Evolutionary conservation across 768 basidiomycete species (phyloP).

Genomic region (Psilocybe tampanensis): DNA sequence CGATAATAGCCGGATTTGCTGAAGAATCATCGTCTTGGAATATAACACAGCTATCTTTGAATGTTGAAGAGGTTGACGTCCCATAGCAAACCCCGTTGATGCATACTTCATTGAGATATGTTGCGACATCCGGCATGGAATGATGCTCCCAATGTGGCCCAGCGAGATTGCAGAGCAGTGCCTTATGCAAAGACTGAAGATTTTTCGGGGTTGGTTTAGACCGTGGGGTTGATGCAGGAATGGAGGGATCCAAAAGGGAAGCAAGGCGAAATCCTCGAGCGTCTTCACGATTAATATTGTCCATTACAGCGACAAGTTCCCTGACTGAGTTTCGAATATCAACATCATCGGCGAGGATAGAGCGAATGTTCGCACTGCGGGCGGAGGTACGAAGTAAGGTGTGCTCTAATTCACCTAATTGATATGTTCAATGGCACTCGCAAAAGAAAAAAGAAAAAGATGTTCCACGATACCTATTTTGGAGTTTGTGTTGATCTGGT

Average conservation of each 20-base stretch:
- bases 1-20: background rate
- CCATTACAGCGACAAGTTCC: background rate
- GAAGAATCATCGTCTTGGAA: background rate
- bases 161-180: no score
- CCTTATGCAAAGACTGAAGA: no score
- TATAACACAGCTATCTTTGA: conserved; percentile 5
- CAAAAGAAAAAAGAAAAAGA: no score
- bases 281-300: background rate
- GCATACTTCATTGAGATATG: conserved; percentile 4
- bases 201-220: background rate
- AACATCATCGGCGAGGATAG: background rate
- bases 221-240: background rate
- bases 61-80: conserved; percentile 1
- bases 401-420: background rate
- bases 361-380: background rate
- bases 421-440: no score
- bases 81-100: conserved; percentile 11
- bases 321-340: background rate
- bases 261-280: background rate
- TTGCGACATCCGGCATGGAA: background rate
- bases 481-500: background rate
- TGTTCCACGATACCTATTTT: no score
- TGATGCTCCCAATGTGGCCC: background rate
- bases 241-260: background rate
- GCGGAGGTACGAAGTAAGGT: background rate